Conservation (phyloP, 495 filamentous ascomycete genomes). For the Xylaria sp. region DNA sequence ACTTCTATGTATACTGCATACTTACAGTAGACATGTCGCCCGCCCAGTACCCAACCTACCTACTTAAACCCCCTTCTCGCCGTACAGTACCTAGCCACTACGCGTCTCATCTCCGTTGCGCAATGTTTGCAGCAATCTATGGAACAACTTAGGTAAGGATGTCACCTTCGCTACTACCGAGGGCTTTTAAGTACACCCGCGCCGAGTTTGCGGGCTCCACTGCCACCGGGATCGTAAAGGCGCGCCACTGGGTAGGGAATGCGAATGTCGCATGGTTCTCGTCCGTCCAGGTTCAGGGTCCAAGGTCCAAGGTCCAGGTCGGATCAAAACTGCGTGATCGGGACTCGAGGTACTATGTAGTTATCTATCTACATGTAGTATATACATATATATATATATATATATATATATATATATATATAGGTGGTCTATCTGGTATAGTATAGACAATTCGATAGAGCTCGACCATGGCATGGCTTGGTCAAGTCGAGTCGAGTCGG, state of each 20-base stretch:
- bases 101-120: no score
- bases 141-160: conserved; percentile 7
- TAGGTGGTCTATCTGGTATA: no score
- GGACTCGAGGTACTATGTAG: background rate
- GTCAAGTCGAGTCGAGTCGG: no score
- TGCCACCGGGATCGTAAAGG: conserved; percentile 4
- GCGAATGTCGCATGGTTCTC: conserved; percentile 11
- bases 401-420: no score
- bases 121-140: background rate
- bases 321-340: background rate
- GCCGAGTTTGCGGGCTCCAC: background rate
- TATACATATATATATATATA: no score
- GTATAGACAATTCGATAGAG: background rate
- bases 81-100: no score
- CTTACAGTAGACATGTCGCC: no score
- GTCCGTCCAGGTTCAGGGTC: background rate
- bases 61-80: no score
- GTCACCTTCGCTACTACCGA: background rate
- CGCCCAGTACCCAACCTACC: background rate
- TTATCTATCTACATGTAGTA: no score
- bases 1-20: no score
- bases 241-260: background rate
- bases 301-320: background rate
- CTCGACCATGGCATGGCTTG: conserved; percentile 7
- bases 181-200: background rate